These are phyloP conservation scores for Boletus subparvulus DNA, from an alignment of 768 basidiomycete species.

Conservation along the genomic window DNA sequence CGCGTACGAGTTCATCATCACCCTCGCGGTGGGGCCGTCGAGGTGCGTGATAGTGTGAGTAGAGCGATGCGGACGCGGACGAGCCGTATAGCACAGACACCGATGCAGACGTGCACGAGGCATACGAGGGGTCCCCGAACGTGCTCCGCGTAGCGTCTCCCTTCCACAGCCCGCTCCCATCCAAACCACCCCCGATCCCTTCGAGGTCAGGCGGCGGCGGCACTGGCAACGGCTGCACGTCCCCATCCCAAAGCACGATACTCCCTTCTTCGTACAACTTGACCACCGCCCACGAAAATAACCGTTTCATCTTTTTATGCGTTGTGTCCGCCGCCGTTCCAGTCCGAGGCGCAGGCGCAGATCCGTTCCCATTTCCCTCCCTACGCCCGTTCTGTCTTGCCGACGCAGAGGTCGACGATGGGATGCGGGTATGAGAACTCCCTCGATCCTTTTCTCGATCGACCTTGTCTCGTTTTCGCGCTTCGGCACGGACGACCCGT, in stretches of 20 bases:
- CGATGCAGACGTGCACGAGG: slow-evolving; percentile 5
- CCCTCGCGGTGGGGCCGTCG: not conserved
- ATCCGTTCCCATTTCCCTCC: not conserved
- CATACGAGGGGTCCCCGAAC: slow-evolving; percentile 25
- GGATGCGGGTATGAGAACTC: not conserved
- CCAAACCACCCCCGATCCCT: not conserved
- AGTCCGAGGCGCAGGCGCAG: not conserved
- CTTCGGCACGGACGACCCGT: slow-evolving; percentile 62
- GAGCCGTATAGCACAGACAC: slow-evolving; percentile 26
- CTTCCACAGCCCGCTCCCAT: slow-evolving; percentile 50
- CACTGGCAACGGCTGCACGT: slow-evolving; percentile 39
- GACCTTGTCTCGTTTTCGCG: slow-evolving; percentile 50
- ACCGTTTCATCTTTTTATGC: slow-evolving; percentile 56
- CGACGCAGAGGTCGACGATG: not conserved
- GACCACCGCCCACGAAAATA: slow-evolving; percentile 65
- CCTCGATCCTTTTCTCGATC: slow-evolving; percentile 39
- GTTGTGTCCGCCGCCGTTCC: slow-evolving; percentile 16
- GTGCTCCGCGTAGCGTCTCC: slow-evolving; percentile 20
- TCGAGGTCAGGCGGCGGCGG: slow-evolving; percentile 9
- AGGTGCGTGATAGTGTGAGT: slow-evolving; percentile 27
- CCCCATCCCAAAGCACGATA: slow-evolving; percentile 72
- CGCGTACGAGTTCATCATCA: slow-evolving; percentile 18
- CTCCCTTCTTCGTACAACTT: slow-evolving; percentile 70
- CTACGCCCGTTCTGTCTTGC: not conserved
- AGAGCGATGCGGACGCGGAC: slow-evolving; percentile 23